Conservation (phyloP, 75 land plant genomes). For the Chamaecyparis obtusa region DNA sequence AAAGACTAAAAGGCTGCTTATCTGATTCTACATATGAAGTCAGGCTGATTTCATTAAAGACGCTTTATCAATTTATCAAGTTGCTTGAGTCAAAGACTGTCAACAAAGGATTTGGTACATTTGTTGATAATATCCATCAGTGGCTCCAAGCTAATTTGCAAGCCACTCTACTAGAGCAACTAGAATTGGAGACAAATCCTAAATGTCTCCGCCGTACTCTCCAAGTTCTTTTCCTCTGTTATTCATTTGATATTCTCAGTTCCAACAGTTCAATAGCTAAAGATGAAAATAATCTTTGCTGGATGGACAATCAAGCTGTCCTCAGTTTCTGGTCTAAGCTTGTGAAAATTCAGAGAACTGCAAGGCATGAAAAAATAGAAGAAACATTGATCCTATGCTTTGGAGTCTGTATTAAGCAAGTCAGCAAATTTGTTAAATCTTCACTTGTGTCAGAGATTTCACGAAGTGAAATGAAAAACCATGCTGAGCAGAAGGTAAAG, state of each 20-base stretch:
- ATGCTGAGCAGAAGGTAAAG: background rate
- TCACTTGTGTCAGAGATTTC: constrained; percentile 12
- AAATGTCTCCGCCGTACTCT: constrained; percentile 70
- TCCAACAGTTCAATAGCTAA: background rate
- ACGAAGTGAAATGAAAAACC: constrained; percentile 3
- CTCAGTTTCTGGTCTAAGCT: constrained; percentile 60
- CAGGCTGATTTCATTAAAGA: constrained; percentile 75
- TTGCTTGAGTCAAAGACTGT: constrained; percentile 15
- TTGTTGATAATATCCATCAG: constrained; percentile 12
- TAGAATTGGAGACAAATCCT: constrained; percentile 60
- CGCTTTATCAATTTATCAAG: constrained; percentile 46
- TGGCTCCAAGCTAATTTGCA: constrained; percentile 54
- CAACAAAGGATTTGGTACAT: background rate
- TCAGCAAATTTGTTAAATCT: constrained; percentile 18
- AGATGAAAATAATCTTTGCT: constrained; percentile 20
- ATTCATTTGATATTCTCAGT: constrained; percentile 28
- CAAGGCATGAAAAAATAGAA: constrained; percentile 55
- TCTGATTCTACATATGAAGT: constrained; percentile 82
- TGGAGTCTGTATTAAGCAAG: constrained; percentile 61
- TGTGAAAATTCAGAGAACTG: constrained; percentile 39
- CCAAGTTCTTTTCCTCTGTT: constrained; percentile 68
- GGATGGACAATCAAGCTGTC: constrained; percentile 32
- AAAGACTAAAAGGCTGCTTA: constrained; percentile 37
- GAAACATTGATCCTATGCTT: constrained; percentile 74
- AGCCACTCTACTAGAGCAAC: constrained; percentile 39